phyloP scores from a whole-genome alignment of 2,329 filamentous ascomycete species.

The Aspergillus tamarii region DNA sequence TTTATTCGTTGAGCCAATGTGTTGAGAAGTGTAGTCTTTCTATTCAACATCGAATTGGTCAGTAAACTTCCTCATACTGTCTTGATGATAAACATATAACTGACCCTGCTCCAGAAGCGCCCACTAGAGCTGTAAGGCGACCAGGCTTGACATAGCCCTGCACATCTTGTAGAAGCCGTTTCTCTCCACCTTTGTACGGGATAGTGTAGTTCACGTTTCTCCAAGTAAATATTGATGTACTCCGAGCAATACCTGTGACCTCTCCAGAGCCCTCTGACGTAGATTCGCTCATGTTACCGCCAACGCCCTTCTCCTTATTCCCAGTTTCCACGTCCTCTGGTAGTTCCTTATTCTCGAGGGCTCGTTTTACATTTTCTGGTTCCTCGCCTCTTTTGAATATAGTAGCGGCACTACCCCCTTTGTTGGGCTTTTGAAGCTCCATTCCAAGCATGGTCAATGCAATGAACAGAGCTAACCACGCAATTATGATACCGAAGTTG shows the following conservation, averaged over 20 bases:
- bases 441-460: constrained; percentile 75
- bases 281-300: constrained; percentile 22
- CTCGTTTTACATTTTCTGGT: constrained; percentile 60
- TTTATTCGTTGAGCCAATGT: constrained; percentile 50
- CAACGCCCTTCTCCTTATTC: constrained; percentile 27
- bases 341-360: constrained; percentile 53
- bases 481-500: constrained; percentile 80
- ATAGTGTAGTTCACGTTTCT: constrained; percentile 78
- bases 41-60: constrained; percentile 21
- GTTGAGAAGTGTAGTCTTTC: constrained; percentile 54
- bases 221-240: constrained; percentile 80
- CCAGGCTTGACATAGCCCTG: constrained; percentile 77
- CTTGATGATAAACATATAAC: background rate
- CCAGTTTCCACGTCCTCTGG: constrained; percentile 57
- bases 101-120: constrained; percentile 63
- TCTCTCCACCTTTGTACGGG: constrained; percentile 47
- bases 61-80: too few relatives aligned
- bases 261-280: constrained; percentile 23
- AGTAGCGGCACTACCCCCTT: constrained; percentile 78
- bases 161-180: constrained; percentile 60
- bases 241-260: constrained; percentile 60
- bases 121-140: constrained; percentile 78
- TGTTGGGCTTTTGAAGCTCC: constrained; percentile 76
- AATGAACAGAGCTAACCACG: constrained; percentile 75
- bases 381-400: constrained; percentile 72